phyloP scores from a whole-genome alignment of 2,329 filamentous ascomycete genomes.

The Paecilomyces fulvus region DNA sequence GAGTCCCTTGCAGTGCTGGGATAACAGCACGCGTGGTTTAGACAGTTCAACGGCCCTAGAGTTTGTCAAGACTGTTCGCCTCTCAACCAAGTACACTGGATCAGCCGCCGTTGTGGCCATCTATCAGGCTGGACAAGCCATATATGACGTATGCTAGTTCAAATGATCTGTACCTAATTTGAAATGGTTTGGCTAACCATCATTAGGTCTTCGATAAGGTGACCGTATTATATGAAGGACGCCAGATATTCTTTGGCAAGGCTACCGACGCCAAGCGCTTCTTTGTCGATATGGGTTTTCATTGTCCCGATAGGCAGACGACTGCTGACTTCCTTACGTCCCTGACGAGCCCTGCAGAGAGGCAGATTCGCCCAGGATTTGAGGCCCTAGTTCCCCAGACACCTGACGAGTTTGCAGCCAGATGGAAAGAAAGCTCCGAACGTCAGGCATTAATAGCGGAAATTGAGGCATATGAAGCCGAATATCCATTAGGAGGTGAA shows the following conservation, averaged over 20 bases:
- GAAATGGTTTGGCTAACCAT: not conserved
- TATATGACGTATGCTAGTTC: slow-evolving; percentile 34
- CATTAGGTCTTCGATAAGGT: slow-evolving; percentile 58
- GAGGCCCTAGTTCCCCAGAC: slow-evolving; percentile 58
- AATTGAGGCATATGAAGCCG: slow-evolving; percentile 36
- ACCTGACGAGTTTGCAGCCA: slow-evolving; percentile 57
- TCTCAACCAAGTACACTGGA: slow-evolving; percentile 42
- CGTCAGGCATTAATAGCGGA: slow-evolving; percentile 33
- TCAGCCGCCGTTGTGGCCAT: slow-evolving; percentile 47
- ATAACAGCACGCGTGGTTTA: slow-evolving; percentile 43
- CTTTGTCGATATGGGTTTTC: slow-evolving; percentile 63
- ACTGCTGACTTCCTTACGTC: slow-evolving; percentile 67
- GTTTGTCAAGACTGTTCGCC: slow-evolving; percentile 45
- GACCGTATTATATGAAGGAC: slow-evolving; percentile 64
- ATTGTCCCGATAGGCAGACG: slow-evolving; percentile 60
- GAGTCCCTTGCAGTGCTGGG: slow-evolving; percentile 26
- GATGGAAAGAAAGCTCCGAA: slow-evolving; percentile 48
- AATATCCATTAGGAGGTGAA: slow-evolving; percentile 36
- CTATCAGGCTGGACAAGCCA: slow-evolving; percentile 43
- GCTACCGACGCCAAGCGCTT: slow-evolving; percentile 53
- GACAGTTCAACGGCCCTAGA: slow-evolving; percentile 50
- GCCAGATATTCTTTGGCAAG: slow-evolving; percentile 68
- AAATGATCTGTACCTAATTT: not conserved
- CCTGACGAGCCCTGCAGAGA: slow-evolving; percentile 57
- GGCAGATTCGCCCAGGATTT: slow-evolving; percentile 49